Evolutionary conservation across 2,329 filamentous ascomycete species (phyloP).

Genomic region (Colletotrichum godetiae): DNA sequence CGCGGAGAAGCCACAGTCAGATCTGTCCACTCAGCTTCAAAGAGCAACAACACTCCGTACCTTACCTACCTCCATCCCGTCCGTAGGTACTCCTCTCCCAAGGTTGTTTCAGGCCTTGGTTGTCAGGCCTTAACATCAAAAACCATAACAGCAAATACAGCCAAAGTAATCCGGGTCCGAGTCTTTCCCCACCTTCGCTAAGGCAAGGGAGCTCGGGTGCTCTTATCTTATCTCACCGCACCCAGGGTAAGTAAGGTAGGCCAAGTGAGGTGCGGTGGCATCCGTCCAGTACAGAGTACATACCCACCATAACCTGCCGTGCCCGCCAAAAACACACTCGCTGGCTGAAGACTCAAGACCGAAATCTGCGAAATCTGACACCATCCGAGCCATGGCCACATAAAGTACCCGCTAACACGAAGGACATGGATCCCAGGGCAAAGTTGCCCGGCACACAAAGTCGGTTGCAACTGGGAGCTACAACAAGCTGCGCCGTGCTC

Average conservation of each 20-base stretch:
- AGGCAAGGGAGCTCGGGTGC: neutral
- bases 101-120: neutral
- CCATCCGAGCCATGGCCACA: slow-evolving; percentile 21
- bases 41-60: slow-evolving; percentile 6
- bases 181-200: neutral
- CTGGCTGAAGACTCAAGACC: neutral
- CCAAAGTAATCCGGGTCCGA: neutral
- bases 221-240: slow-evolving; percentile 8
- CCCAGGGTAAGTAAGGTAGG: too few species aligned
- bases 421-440: slow-evolving; percentile 34
- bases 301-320: neutral
- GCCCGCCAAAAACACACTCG: neutral
- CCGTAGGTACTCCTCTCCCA: too few species aligned
- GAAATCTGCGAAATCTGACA: slow-evolving; percentile 19
- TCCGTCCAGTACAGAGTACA: neutral
- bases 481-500: neutral
- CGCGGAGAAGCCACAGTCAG: slow-evolving; percentile 5
- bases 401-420: slow-evolving; percentile 30
- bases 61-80: too few species aligned
- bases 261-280: neutral
- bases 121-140: slow-evolving; percentile 17
- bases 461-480: slow-evolving; percentile 7
- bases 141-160: neutral
- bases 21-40: slow-evolving; percentile 1
- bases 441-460: slow-evolving; percentile 30